These are phyloP conservation scores for Lentinula sp. DNA, from an alignment of 768 basidiomycete species.

Conservation along the genomic window DNA sequence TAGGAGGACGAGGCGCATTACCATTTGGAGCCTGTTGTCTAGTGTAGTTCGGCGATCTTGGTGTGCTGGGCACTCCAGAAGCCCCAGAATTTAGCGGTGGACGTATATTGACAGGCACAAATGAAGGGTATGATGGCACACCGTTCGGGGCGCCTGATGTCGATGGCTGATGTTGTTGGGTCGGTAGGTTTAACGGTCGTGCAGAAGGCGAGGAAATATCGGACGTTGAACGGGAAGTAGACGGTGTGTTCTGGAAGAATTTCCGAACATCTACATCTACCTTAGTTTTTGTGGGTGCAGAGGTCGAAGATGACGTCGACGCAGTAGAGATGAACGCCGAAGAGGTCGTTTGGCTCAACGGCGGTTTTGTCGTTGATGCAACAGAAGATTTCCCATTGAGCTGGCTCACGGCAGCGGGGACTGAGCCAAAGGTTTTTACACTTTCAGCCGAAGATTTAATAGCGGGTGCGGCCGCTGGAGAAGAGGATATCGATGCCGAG, in stretches of 20 bases:
- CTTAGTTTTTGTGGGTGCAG: conserved; percentile 23
- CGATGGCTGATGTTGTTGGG: conserved; percentile 31
- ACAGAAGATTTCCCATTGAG: conserved; percentile 59
- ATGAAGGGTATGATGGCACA: conserved; percentile 37
- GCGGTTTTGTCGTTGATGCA: conserved; percentile 33
- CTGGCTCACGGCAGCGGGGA: conserved; percentile 51
- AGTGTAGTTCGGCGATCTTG: conserved; percentile 62
- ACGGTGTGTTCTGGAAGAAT: conserved; percentile 55
- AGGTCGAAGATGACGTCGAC: conserved; percentile 14
- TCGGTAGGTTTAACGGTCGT: conserved; percentile 47
- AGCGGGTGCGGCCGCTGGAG: conserved; percentile 63
- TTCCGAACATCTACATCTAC: conserved; percentile 58
- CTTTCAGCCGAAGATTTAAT: conserved; percentile 50
- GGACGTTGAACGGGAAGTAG: conserved; percentile 44
- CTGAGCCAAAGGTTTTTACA: conserved; percentile 80
- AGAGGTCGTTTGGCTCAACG: conserved; percentile 21
- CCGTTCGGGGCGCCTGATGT: conserved; percentile 34
- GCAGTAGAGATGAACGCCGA: conserved; percentile 14
- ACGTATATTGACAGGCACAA: conserved; percentile 44
- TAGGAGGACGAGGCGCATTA: conserved; percentile 45
- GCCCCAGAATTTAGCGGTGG: conserved; percentile 38
- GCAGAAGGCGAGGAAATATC: conserved; percentile 54
- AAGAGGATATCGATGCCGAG: conserved; percentile 72
- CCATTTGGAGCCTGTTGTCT: conserved; percentile 59
- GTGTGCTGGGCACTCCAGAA: conserved; percentile 43